These are phyloP conservation scores for Spiraea crenata DNA, from an alignment of 331 rosid species.

Conservation along the genomic window DNA sequence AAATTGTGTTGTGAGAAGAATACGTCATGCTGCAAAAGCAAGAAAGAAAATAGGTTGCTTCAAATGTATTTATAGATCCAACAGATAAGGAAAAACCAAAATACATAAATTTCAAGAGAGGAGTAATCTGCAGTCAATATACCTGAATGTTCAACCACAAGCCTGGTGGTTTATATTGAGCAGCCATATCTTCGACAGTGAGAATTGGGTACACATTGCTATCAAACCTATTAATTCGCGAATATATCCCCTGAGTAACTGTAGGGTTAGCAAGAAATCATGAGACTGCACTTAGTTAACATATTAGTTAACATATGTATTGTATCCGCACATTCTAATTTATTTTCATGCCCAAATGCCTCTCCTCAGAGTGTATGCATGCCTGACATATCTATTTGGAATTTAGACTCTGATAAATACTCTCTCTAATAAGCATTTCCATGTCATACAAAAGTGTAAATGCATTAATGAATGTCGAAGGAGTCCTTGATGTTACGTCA, in stretches of 20 bases:
- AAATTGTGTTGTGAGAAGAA: constrained; percentile 69
- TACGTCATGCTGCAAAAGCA: constrained; percentile 63
- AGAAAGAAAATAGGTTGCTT: constrained; percentile 20
- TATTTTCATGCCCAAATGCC: no score
- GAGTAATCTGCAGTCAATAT: constrained; percentile 19
- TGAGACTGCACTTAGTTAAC: no score
- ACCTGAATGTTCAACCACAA: constrained; percentile 95
- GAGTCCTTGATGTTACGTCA: no score
- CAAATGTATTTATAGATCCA: constrained; percentile 2
- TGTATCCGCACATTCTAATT: no score
- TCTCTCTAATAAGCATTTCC: neutral
- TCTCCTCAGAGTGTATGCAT: neutral
- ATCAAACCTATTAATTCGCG: no score
- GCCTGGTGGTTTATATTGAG: constrained; percentile 22
- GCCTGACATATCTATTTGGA: neutral
- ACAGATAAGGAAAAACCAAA: neutral
- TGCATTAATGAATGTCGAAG: no score
- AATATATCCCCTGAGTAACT: no score
- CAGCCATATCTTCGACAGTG: constrained; percentile 35
- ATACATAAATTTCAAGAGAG: neutral
- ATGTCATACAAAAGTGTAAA: no score
- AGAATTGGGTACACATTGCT: no score
- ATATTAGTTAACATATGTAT: neutral
- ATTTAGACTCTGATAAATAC: neutral
- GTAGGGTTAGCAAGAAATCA: no score